Evolutionary conservation across 2,329 filamentous ascomycete genomes (phyloP).

Genomic region (Penicillium vulpinum): DNA sequence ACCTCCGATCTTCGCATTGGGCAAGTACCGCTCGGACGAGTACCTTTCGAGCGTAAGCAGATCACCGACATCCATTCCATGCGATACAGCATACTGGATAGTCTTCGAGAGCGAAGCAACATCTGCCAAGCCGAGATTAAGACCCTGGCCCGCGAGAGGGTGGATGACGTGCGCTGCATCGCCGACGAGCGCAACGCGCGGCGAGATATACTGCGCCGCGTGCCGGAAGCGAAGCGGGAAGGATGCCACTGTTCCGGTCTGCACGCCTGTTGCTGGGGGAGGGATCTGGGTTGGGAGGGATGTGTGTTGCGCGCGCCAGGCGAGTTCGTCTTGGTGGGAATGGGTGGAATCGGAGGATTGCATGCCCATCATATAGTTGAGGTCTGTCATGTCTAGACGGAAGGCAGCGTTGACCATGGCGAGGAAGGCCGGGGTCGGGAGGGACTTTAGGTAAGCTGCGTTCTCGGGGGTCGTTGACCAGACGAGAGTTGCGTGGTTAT

Average conservation of each 20-base stretch:
- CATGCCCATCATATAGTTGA: conserved; percentile 76
- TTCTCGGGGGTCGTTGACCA: conserved; percentile 89
- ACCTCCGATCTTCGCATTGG: conserved; percentile 78
- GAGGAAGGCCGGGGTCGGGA: conserved; percentile 71
- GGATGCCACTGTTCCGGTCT: conserved; percentile 77
- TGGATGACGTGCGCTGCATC: conserved; percentile 96
- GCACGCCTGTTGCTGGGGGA: conserved; percentile 66
- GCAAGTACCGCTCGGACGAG: conserved; percentile 74
- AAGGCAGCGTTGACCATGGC: conserved; percentile 94
- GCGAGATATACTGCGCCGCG: conserved; percentile 87
- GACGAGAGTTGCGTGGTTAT: conserved; percentile 78
- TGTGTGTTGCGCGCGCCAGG: conserved; percentile 80
- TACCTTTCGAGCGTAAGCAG: conserved; percentile 78
- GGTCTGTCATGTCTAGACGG: conserved; percentile 73
- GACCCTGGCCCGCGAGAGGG: conserved; percentile 87
- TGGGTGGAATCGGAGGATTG: conserved; percentile 32
- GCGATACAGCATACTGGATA: conserved; percentile 73
- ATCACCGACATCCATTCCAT: conserved; percentile 85
- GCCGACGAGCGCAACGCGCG: conserved; percentile 87
- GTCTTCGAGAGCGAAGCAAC: conserved; percentile 74
- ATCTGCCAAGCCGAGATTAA: conserved; percentile 91
- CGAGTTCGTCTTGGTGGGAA: conserved; percentile 69
- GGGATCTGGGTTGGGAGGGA: conserved; percentile 59
- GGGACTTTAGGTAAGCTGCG: conserved; percentile 74
- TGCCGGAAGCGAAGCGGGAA: conserved; percentile 92